Evolutionary conservation across 371 early-diverging fungal species (phyloP).

Genomic region (Batrachochytrium dendrobatidis): DNA sequence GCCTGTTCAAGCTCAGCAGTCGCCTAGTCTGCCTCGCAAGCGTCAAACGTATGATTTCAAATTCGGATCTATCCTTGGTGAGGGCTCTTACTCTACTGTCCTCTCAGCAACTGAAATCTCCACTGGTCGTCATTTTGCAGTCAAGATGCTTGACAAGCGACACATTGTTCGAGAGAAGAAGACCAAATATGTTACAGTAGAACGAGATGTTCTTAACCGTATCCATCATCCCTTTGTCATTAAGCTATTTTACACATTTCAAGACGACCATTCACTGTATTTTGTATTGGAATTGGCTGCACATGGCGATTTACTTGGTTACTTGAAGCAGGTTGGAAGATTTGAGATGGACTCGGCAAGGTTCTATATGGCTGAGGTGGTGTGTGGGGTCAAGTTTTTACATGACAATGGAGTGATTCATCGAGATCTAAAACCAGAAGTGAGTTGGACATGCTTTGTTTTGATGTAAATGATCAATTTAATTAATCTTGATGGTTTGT

Average conservation of each 20-base stretch:
- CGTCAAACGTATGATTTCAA: conserved; percentile 56
- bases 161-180: conserved; percentile 91
- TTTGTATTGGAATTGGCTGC: conserved; percentile 83
- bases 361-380: conserved; percentile 87
- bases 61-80: conserved; percentile 79
- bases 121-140: conserved; percentile 64
- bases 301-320: conserved; percentile 85
- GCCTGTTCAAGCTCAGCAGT: background rate
- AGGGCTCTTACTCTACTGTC: conserved; percentile 95
- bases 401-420: conserved; percentile 79
- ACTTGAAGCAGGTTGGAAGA: conserved; percentile 59
- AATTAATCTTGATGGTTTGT: background rate
- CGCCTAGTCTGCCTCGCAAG: background rate
- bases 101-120: conserved; percentile 21
- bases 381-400: conserved; percentile 76
- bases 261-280: conserved; percentile 81
- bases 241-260: conserved; percentile 87
- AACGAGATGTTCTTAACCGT: conserved; percentile 78
- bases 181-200: conserved; percentile 85
- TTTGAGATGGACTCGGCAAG: conserved; percentile 60
- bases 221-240: conserved; percentile 86
- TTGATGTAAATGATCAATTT: conserved; percentile 3
- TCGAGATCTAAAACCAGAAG: conserved; percentile 86
- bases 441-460: conserved; percentile 21
- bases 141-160: conserved; percentile 89